Evolutionary conservation across 495 filamentous ascomycete species (phyloP).

Genomic region (Podospora fimiseda): DNA sequence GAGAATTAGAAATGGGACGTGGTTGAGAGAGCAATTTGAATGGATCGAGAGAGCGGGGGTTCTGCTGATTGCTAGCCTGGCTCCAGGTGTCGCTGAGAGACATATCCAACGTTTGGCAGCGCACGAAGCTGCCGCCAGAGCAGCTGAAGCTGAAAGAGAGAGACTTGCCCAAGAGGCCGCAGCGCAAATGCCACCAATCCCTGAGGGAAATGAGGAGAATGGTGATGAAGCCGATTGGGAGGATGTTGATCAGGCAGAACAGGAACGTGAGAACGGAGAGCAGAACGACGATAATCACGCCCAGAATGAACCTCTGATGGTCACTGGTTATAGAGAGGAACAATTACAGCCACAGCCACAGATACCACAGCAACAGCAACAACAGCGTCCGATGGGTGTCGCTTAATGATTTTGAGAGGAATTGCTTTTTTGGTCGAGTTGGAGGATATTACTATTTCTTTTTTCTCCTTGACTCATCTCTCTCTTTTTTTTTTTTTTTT

Average conservation of each 20-base stretch:
- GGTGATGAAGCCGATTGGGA: not conserved
- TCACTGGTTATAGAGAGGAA: too few species aligned
- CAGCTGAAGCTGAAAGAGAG: constrained; percentile 48
- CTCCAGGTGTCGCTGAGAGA: constrained; percentile 78
- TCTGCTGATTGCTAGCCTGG: constrained; percentile 76
- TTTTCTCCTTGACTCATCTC: too few species aligned
- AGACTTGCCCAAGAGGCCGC: constrained; percentile 19
- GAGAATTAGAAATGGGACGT: constrained; percentile 40
- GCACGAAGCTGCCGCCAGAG: constrained; percentile 34
- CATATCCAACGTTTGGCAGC: constrained; percentile 67
- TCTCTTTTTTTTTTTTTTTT: too few species aligned
- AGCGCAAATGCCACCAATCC: not conserved
- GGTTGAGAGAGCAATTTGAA: constrained; percentile 53
- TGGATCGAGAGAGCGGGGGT: constrained; percentile 68
- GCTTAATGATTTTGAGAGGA: not conserved
- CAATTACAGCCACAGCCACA: not conserved
- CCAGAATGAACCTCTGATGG: too few species aligned
- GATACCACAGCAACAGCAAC: constrained; percentile 2
- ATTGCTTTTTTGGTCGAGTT: not conserved
- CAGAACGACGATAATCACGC: not conserved
- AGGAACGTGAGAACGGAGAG: not conserved
- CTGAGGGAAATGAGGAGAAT: not conserved
- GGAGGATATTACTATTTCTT: too few species aligned
- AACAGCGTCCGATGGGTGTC: not conserved
- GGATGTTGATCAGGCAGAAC: not conserved